phyloP scores from a whole-genome alignment of 2,329 filamentous ascomycete species.

The Microsporum ferrugineum region DNA sequence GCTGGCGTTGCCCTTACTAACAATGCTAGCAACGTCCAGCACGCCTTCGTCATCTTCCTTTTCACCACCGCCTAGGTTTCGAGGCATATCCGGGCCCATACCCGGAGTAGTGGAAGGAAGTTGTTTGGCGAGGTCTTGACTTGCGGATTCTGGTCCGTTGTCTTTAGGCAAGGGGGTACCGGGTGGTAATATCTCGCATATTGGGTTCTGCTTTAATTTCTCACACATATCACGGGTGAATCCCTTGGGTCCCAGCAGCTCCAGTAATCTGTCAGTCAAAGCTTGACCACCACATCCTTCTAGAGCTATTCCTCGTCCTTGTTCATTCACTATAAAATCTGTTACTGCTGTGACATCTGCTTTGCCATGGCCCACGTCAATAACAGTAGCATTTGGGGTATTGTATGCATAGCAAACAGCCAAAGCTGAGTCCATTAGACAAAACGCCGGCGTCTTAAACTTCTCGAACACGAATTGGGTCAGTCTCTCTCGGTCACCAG shows the following conservation, averaged over 20 bases:
- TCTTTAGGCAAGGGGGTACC: constrained; percentile 46
- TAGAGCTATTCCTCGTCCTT: constrained; percentile 50
- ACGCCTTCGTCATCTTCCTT: constrained; percentile 50
- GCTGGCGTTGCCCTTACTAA: constrained; percentile 48
- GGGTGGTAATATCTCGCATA: constrained; percentile 49
- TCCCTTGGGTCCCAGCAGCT: constrained; percentile 50
- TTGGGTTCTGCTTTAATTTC: constrained; percentile 51
- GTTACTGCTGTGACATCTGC: constrained; percentile 84
- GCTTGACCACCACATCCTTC: constrained; percentile 70
- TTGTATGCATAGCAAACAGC: constrained; percentile 76
- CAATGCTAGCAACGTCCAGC: constrained; percentile 54
- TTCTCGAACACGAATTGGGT: constrained; percentile 95
- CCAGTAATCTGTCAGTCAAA: constrained; percentile 63
- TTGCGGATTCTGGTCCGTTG: constrained; percentile 32
- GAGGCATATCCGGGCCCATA: constrained; percentile 39
- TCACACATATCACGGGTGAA: constrained; percentile 54
- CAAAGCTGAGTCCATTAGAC: constrained; percentile 76
- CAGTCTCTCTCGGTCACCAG: constrained; percentile 73
- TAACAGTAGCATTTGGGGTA: constrained; percentile 65
- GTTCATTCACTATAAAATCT: constrained; percentile 65
- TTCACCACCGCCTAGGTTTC: constrained; percentile 36
- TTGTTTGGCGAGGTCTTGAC: constrained; percentile 24
- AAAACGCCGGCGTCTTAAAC: constrained; percentile 86
- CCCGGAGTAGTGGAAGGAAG: constrained; percentile 44
- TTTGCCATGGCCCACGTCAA: constrained; percentile 87